Percentiles rank a stretch among this genome's conserved stretches.
Evolutionary conservation across 768 basidiomycete species (phyloP).

Genomic region (Lepiota subincarnata): DNA sequence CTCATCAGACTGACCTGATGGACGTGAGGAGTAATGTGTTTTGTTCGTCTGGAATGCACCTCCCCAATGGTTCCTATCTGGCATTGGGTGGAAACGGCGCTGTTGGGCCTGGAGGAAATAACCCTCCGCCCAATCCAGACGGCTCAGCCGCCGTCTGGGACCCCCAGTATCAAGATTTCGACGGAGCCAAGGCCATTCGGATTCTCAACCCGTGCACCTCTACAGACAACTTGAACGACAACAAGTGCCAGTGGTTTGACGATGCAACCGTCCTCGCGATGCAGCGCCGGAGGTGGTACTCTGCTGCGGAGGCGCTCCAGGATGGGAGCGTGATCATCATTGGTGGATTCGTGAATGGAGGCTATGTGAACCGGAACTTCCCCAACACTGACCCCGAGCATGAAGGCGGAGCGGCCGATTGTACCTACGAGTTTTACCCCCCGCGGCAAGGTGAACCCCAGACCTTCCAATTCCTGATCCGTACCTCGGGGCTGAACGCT

Average conservation of each 20-base stretch:
- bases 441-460: constrained; percentile 42
- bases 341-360: constrained; percentile 76
- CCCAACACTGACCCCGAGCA: constrained; percentile 58
- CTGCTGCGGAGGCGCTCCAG: constrained; percentile 64
- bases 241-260: constrained; percentile 71
- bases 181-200: constrained; percentile 77
- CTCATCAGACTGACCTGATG: constrained; percentile 59
- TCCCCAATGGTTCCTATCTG: constrained; percentile 73
- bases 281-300: constrained; percentile 75
- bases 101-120: constrained; percentile 59
- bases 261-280: constrained; percentile 56
- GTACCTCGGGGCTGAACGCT: constrained; percentile 75
- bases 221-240: constrained; percentile 39
- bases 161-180: constrained; percentile 70
- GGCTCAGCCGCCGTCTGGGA: constrained; percentile 54
- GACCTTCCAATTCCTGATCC: constrained; percentile 62
- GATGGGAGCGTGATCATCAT: constrained; percentile 80
- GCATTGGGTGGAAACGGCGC: constrained; percentile 81
- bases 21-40: constrained; percentile 72
- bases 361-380: constrained; percentile 73
- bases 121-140: constrained; percentile 42
- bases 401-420: constrained; percentile 68
- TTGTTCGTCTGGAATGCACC: constrained; percentile 81
- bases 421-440: constrained; percentile 83
- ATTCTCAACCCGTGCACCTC: constrained; percentile 72